phyloP scores from a whole-genome alignment of 768 basidiomycete species.

The Ephemerocybe angulata region DNA sequence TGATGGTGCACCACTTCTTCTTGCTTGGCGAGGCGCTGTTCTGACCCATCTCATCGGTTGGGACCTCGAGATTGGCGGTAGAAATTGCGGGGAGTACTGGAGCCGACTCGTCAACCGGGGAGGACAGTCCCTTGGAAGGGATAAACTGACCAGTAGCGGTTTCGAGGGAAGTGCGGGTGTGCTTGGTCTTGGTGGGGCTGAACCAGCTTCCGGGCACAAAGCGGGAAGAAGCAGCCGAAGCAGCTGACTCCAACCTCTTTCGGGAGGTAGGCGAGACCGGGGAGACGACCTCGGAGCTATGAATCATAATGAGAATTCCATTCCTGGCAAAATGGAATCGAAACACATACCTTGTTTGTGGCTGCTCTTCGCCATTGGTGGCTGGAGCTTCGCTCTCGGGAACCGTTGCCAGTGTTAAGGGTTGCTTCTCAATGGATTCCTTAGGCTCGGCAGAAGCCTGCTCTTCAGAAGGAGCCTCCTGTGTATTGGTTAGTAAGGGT shows the following conservation, averaged over 20 bases:
- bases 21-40: conserved; percentile 11
- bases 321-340: background rate
- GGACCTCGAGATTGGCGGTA: conserved; percentile 8
- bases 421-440: too few species aligned
- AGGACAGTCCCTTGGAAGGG: conserved; percentile 24
- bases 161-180: conserved; percentile 47
- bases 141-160: conserved; percentile 48
- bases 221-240: conserved; percentile 45
- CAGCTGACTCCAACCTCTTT: conserved; percentile 45
- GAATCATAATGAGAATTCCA: background rate
- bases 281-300: background rate
- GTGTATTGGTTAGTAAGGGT: too few species aligned
- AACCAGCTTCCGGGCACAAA: conserved; percentile 59
- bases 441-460: too few species aligned
- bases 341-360: too few species aligned
- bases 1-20: conserved; percentile 16
- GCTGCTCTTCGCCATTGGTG: too few species aligned
- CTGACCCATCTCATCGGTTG: conserved; percentile 5
- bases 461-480: too few species aligned
- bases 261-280: conserved; percentile 23
- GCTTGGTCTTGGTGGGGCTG: conserved; percentile 34
- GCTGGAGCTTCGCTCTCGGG: too few species aligned
- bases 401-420: too few species aligned
- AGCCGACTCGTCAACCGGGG: conserved; percentile 9
- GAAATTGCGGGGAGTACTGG: conserved; percentile 1